Base-by-base conservation (phyloP, 2,329 filamentous ascomycete species). In the Monascus ruber region DNA sequence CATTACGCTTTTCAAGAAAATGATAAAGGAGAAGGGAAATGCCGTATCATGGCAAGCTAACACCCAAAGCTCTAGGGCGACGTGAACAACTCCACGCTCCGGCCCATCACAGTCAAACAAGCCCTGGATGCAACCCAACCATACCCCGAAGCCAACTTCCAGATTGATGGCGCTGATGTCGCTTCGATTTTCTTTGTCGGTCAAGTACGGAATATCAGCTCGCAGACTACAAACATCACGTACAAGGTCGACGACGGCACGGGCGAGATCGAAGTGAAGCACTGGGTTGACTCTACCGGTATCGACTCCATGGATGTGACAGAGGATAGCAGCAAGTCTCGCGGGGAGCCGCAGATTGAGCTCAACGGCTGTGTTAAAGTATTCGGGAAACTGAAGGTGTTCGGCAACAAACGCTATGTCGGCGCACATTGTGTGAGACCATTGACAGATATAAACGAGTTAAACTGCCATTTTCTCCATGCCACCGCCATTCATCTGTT, bases 191-290 rank as follows among this genome's bases (percentile, higher is more conserved):
- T 84, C 26, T 81, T 96, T 50, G 78, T 98, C 44, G 91, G 85
- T 38, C 89, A 95, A 71, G 81, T 98, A 52, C 85, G 87, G 59
- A 80, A 80, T 64, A 79, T 95, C 64, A 83, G 78, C 57, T 74
- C 76, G n/a, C 86, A 94, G 67, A 76, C 82, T 32, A 95, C 89
- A 49, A 93, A 94, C 67, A 79, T 87, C 50, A 94, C 85, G 34
- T 94, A 93, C 73, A 84, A 81, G 55, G 71, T 98, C 53, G 91
- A 98, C 65, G 91, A 98, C 64, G 91, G 91, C 59, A 98, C 93
- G 1, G 88, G 86, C 43, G 73, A 80, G 45, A 81, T 95, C 52
- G 93, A 98, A 64, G 88, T 48, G 76, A 78, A 54, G 56, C 64
- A 44, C 48, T 63, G 54, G 64, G 60, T 63, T 56, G 63, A 64